Evolutionary conservation across 2,329 filamentous ascomycete genomes (phyloP).

Genomic region (Scytalidium lignicola): DNA sequence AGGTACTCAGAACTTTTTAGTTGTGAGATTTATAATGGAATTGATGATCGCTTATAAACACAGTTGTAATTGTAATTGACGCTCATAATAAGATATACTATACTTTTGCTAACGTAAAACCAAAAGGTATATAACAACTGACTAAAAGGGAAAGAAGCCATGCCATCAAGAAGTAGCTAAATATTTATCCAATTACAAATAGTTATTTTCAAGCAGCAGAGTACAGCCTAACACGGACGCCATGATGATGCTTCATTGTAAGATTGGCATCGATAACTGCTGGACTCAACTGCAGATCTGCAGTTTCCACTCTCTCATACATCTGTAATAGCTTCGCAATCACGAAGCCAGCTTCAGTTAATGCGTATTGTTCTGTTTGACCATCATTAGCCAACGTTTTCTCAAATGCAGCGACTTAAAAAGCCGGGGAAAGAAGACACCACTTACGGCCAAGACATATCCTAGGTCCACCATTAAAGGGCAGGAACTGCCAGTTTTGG

Average conservation of each 20-base stretch:
- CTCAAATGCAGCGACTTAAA: neutral
- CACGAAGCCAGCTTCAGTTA: neutral
- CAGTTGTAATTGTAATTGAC: too few species aligned
- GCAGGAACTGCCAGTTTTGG: slow-evolving; percentile 28
- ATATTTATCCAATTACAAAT: too few species aligned
- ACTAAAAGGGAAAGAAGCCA: too few species aligned
- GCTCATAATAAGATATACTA: too few species aligned
- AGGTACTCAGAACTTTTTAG: too few species aligned
- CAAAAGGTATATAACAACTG: too few species aligned
- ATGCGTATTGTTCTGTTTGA: neutral
- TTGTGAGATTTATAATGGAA: too few species aligned
- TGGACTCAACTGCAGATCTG: neutral
- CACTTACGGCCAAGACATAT: slow-evolving; percentile 28
- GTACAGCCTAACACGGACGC: neutral
- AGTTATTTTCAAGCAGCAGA: neutral
- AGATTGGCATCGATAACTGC: neutral
- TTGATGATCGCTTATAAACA: too few species aligned
- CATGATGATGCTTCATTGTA: neutral
- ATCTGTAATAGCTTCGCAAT: neutral
- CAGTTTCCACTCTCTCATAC: neutral
- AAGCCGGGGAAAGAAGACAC: neutral
- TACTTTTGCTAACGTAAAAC: too few species aligned
- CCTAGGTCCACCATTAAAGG: slow-evolving; percentile 27
- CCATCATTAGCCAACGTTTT: neutral
- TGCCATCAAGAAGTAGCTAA: too few species aligned